Base-by-base conservation (phyloP, 257 asterid species). In the Scutellaria galericulata region DNA sequence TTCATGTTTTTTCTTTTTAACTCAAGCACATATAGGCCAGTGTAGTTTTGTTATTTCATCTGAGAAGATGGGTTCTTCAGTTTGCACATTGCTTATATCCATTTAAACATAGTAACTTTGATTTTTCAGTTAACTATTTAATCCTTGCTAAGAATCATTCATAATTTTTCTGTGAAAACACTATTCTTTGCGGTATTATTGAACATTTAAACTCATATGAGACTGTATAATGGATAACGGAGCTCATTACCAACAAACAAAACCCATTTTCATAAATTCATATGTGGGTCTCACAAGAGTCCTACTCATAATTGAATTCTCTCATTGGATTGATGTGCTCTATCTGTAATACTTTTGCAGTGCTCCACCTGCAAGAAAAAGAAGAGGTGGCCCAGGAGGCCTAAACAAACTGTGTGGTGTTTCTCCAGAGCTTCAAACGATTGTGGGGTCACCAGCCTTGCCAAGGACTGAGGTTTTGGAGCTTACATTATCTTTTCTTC, bases 371-470 rank as follows among this genome's bases (percentile, higher is more conserved):
- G 86, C 67, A 67, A 89, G 66, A 77, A 91, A 87, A 83, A 86
- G 96, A 78, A 88, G 92, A 77, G 97, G 97, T 70, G 98, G 98
- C 45, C 95, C 98, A 5, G 97, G 97, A 54, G 98, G 98, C 71
- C 81, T 93, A 73, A 93, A 89, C 88, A 93, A 93, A 83, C 83
- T 88, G 35, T 93, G 98, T 37, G 94, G 97, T 74, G 98, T 93
- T 78, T 83, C 97, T 71, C 98, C 97, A 9, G 89, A 83, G 81
- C 96, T 93, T 71, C 96, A 93, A 86, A 75, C 88, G 27, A 87
- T 93, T 78, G 97, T 93, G 64, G 98, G 98, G 40, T 97, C 91
- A 70, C 88, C 97, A 42, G 81, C 94, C 61, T 22, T 93, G 89
- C 97, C 98, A 53, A 86, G 98, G 84, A 91, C 98, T 55, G 98